A percentile compares a stretch with the other conserved stretches of the same genome.
Evolutionary conservation across 1,284 basidiomycete genomes (phyloP).

Genomic region (Sanghuangporus baumii): DNA sequence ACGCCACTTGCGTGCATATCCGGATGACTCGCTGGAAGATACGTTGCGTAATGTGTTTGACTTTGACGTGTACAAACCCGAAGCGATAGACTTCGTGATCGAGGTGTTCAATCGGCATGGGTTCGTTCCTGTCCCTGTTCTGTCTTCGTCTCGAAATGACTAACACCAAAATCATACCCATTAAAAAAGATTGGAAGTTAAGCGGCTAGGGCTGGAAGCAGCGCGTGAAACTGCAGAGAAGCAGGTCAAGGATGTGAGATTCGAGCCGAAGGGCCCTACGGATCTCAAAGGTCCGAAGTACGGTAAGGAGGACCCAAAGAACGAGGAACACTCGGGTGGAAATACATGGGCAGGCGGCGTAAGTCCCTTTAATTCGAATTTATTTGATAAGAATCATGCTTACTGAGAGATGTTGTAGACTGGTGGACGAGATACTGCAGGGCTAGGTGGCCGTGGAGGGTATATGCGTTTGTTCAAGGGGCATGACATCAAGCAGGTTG

Average conservation of each 20-base stretch:
- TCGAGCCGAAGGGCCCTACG: slow-evolving; percentile 45
- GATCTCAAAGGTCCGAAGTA: slow-evolving; percentile 48
- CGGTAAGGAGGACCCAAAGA: slow-evolving; percentile 48
- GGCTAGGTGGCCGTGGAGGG: slow-evolving; percentile 56
- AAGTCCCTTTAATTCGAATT: slow-evolving; percentile 21
- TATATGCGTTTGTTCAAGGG: slow-evolving; percentile 63
- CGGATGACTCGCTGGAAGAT: slow-evolving; percentile 47
- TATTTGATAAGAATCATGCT: neutral
- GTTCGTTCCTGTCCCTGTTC: slow-evolving; percentile 29
- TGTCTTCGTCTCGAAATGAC: neutral
- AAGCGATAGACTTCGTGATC: slow-evolving; percentile 54
- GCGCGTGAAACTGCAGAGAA: slow-evolving; percentile 44
- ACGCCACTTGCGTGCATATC: slow-evolving; percentile 55
- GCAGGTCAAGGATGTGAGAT: slow-evolving; percentile 49
- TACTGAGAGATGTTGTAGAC: slow-evolving; percentile 32
- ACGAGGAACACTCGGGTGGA: slow-evolving; percentile 53
- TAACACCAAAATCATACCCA: neutral
- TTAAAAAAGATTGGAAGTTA: slow-evolving; percentile 40
- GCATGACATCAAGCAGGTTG: slow-evolving; percentile 56
- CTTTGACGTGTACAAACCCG: slow-evolving; percentile 60
- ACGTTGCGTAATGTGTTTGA: slow-evolving; percentile 61
- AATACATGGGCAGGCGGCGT: slow-evolving; percentile 62
- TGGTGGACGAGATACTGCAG: slow-evolving; percentile 62
- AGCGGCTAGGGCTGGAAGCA: slow-evolving; percentile 48
- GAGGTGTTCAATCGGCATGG: slow-evolving; percentile 55